Percentiles rank a stretch among this genome's conserved stretches.
phyloP scores from a whole-genome alignment of 108 stramenopile species.

The Bacterosira constricta region DNA sequence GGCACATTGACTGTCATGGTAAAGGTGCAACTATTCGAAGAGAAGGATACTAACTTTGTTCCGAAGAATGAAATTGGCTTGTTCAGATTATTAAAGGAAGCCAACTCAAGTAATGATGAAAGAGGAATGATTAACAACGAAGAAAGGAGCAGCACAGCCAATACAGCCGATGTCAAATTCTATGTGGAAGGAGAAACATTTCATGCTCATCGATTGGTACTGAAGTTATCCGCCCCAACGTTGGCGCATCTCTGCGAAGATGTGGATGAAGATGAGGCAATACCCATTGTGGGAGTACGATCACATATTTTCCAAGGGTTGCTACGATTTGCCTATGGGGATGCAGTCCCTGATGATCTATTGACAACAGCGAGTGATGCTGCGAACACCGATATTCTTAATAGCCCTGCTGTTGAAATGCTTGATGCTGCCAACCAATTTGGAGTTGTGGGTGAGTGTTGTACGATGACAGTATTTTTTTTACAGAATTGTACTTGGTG shows the following conservation, averaged over 20 bases:
- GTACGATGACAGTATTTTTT: too few species aligned
- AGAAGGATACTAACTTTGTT: slow-evolving; percentile 6
- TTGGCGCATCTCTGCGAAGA: slow-evolving; percentile 21
- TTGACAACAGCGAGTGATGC: slow-evolving; percentile 2
- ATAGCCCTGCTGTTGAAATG: slow-evolving; percentile 22
- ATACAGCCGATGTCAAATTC: slow-evolving; percentile 28
- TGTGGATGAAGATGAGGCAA: not conserved
- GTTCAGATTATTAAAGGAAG: not conserved
- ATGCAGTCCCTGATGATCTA: slow-evolving; percentile 13
- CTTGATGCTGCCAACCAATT: slow-evolving; percentile 38
- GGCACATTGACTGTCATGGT: slow-evolving; percentile 25
- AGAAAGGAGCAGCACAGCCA: not conserved
- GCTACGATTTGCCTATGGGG: slow-evolving; percentile 36
- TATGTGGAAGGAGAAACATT: slow-evolving; percentile 19
- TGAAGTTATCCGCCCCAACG: slow-evolving; percentile 17
- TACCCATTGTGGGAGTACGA: slow-evolving; percentile 24
- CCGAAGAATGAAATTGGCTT: slow-evolving; percentile 18
- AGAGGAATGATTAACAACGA: not conserved
- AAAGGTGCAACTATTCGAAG: slow-evolving; percentile 16
- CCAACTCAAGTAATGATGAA: not conserved
- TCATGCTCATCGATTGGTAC: slow-evolving; percentile 24
- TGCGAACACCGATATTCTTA: not conserved
- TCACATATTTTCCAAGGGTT: slow-evolving; percentile 14
- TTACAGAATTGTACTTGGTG: too few species aligned
- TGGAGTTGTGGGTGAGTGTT: slow-evolving; percentile 33